Percentiles rank a stretch among this genome's conserved stretches.
Conservation (phyloP, 257 asterid genomes). For the Pogostemon cablin region DNA sequence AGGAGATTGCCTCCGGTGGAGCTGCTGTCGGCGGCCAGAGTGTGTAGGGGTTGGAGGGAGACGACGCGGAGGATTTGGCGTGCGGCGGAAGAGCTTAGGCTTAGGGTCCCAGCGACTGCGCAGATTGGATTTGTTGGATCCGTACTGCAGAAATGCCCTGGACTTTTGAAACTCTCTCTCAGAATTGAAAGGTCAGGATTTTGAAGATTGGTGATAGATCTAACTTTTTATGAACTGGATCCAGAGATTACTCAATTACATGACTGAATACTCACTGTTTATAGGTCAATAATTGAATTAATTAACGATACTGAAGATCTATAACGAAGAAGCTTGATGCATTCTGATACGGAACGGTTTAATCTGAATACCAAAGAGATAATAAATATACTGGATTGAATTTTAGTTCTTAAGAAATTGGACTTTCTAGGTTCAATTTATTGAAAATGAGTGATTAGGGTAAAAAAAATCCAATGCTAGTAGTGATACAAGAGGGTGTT, state of each 20-base stretch:
- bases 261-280: conserved; percentile 1
- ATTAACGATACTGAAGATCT: conserved; percentile 6
- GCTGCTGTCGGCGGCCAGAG: conserved; percentile 72
- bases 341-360: background rate
- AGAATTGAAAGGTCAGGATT: conserved; percentile 80
- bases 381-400: background rate
- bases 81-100: conserved; percentile 86
- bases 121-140: conserved; percentile 88
- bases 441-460: background rate
- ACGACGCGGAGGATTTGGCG: conserved; percentile 70
- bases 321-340: background rate
- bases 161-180: conserved; percentile 67
- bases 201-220: conserved; percentile 38
- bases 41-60: conserved; percentile 90
- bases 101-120: conserved; percentile 76
- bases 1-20: conserved; percentile 80
- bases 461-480: background rate
- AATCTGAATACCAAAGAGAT: conserved; percentile 5
- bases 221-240: conserved; percentile 34
- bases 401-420: conserved; percentile 19
- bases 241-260: conserved; percentile 9
- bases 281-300: conserved; percentile 1
- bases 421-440: background rate
- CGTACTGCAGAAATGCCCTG: conserved; percentile 81
- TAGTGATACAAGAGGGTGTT: background rate